Evolutionary conservation across 164 flowering plant genomes (phyloP), one percentile per base, ranked within the genome.

Genomic region (Liquidambar formosana): DNA sequence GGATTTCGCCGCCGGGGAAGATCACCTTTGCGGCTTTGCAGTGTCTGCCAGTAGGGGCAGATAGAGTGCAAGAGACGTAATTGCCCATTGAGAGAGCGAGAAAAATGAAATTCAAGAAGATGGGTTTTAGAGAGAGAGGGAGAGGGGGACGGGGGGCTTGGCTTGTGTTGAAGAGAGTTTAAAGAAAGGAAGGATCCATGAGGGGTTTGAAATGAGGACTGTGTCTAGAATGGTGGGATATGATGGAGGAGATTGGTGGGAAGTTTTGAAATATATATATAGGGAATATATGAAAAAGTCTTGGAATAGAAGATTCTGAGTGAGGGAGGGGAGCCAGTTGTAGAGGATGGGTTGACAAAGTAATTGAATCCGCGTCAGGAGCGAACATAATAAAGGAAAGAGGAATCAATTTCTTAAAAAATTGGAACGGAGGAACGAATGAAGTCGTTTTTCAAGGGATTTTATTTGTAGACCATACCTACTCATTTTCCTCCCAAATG

Each of bases 21-120:
- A 91, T 75, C 41, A 89, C 91, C 64, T 71, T 88, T 0, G 83
- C 69, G 0, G 82, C 63, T 47, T 57, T 73, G 5, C 67, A 27
- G 4, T 65, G 22, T 51, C 49, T 66, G n/a, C 64, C 38, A 8
- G 46, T 5, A 13, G 65, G 41, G 38, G 27, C 19, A 8, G 80
- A 48, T n/a, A 83, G 64, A 0, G 85, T 71, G 76, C 91, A 91
- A 1, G 94, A 87, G 10, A 78, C 52, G 78, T 86, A 86, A 78
- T 89, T 91, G 0, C 97, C 97, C 97, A 91, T 91, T n/a, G n/a
- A n/a, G n/a, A n/a, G 41, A 33, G 41, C 2, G 23, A 54, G 19
- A 51, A 51, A n/a, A n/a, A n/a, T n/a, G n/a, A n/a, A n/a, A n/a
- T n/a, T n/a, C n/a, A n/a, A n/a, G n/a, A n/a, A n/a, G n/a, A n/a